phyloP scores from a whole-genome alignment of 495 filamentous ascomycete genomes.

The Aspergillus taichungensis region DNA sequence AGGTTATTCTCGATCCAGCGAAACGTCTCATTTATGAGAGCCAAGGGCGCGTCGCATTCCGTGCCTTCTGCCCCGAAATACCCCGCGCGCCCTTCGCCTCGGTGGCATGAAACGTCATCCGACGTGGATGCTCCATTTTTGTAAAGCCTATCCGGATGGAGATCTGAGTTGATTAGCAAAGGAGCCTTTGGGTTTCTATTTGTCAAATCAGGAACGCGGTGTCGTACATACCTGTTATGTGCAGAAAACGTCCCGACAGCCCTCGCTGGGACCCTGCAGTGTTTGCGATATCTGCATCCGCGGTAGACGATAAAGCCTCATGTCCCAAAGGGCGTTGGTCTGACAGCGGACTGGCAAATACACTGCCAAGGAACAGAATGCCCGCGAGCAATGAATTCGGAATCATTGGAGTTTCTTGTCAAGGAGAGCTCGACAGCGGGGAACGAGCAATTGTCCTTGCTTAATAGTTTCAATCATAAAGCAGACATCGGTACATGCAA shows the following conservation, averaged over 20 bases:
- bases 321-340: slow-evolving; percentile 11
- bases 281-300: background rate
- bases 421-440: background rate
- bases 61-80: slow-evolving; percentile 74
- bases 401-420: slow-evolving; percentile 12
- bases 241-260: slow-evolving; percentile 68
- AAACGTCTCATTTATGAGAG: slow-evolving; percentile 83
- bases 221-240: slow-evolving; percentile 71
- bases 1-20: slow-evolving; percentile 83
- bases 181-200: background rate
- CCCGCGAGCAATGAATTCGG: slow-evolving; percentile 2
- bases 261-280: slow-evolving; percentile 2
- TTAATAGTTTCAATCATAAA: no score
- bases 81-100: slow-evolving; percentile 66
- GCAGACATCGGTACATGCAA: no score
- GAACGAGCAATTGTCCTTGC: background rate
- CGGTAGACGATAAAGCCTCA: background rate
- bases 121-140: slow-evolving; percentile 61
- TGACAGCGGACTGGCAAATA: slow-evolving; percentile 7
- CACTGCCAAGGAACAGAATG: slow-evolving; percentile 6
- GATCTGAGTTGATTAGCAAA: slow-evolving; percentile 43
- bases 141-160: slow-evolving; percentile 87
- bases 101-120: slow-evolving; percentile 67
- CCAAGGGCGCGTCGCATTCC: slow-evolving; percentile 76
- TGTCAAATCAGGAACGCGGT: no score